Conservation (phyloP, 2,329 filamentous ascomycete genomes). For the Beauveria australis region DNA sequence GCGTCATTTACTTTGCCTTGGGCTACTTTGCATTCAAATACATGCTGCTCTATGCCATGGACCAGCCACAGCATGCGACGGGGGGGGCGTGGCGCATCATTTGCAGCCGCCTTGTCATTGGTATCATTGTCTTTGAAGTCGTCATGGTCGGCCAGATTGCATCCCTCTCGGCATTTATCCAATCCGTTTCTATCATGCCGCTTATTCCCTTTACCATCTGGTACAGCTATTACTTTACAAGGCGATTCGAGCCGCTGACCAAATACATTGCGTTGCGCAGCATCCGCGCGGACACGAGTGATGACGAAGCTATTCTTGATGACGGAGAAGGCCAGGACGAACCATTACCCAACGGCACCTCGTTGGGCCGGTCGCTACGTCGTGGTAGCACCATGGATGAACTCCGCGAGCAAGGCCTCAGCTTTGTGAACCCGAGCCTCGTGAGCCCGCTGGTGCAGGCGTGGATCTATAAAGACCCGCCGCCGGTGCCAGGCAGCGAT, state of each 20-base stretch:
- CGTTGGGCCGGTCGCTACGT: constrained; percentile 33
- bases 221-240: constrained; percentile 77
- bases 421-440: constrained; percentile 71
- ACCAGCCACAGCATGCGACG: constrained; percentile 88
- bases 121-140: constrained; percentile 79
- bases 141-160: constrained; percentile 85
- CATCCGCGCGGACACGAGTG: constrained; percentile 49
- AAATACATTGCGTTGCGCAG: constrained; percentile 87
- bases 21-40: constrained; percentile 94
- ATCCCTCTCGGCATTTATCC: constrained; percentile 61
- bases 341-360: neutral
- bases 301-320: constrained; percentile 28
- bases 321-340: constrained; percentile 18
- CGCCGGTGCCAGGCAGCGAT: constrained; percentile 24
- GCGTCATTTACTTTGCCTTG: constrained; percentile 72
- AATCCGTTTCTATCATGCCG: constrained; percentile 66
- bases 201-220: constrained; percentile 74
- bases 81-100: constrained; percentile 96
- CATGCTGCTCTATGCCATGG: constrained; percentile 96
- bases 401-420: constrained; percentile 57
- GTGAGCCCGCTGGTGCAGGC: constrained; percentile 59
- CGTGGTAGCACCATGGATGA: constrained; percentile 64
- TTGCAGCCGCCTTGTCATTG: constrained; percentile 81
- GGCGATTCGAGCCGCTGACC: constrained; percentile 80
- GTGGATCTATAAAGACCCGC: constrained; percentile 57